These are phyloP conservation scores for Alternaria sp. DNA, from an alignment of 2,329 filamentous ascomycete genomes.

Conservation along the genomic window DNA sequence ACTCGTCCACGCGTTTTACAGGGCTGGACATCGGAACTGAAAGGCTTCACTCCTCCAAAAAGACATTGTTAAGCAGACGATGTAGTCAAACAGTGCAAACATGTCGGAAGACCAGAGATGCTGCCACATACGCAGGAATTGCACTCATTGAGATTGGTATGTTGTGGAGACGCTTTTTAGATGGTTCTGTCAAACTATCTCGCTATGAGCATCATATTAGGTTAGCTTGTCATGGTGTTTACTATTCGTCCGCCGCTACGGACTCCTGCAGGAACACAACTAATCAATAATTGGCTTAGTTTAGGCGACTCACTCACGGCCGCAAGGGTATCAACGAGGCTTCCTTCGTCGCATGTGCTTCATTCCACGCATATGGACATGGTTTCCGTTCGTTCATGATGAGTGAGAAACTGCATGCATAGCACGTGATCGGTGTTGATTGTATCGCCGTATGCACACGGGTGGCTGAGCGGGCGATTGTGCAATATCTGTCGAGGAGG, in stretches of 20 bases:
- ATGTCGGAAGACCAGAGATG: background rate
- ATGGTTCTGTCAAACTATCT: background rate
- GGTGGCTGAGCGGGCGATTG: background rate
- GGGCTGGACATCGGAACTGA: background rate
- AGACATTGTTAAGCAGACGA: background rate
- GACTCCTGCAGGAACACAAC: background rate
- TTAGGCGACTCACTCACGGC: background rate
- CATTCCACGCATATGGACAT: background rate
- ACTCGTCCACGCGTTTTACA: background rate
- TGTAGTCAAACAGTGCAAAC: background rate
- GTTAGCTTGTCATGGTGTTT: background rate
- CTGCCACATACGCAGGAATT: background rate
- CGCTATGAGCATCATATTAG: background rate
- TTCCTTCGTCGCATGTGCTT: background rate
- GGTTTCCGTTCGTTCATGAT: background rate
- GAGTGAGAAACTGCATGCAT: background rate
- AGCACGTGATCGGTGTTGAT: background rate
- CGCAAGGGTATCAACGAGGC: background rate
- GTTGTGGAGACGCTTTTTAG: background rate
- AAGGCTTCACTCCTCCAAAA: background rate
- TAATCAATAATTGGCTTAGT: background rate
- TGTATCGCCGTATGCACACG: background rate
- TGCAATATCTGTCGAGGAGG: background rate
- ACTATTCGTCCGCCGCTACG: conserved; percentile 2
- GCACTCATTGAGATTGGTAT: no score